Base-by-base conservation (phyloP, 306 rosid species). In the Quercus ilex region DNA sequence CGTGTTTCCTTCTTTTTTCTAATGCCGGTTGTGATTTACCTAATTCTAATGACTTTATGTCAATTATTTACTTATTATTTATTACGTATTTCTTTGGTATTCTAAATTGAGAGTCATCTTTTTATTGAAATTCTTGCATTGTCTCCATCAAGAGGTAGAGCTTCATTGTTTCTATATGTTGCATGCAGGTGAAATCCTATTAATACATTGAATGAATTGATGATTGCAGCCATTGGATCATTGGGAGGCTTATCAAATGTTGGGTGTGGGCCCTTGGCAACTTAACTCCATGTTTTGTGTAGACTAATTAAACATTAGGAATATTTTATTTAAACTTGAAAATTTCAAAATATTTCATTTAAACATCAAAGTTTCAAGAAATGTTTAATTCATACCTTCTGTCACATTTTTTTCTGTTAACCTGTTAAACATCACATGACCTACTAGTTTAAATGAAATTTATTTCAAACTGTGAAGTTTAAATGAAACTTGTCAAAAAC, bases 11-110 rank as follows among this genome's bases (percentile, higher is more conserved):
- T n/a, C 46, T 19, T 64, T 76, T 75, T 33, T 38, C 69, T 28
- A 57, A 21, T 5, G 10, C 7, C 55, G 49, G 75, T 41, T 63
- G 77, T 71, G 55, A 69, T 72, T 49, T 65, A 89, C 89, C 78
- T 82, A 81, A 74, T 65, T 43, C 62, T 31, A 55, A 57, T 83
- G 55, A 81, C 85, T 79, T 74, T 46, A 33, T 43, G 17, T 38
- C 73, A 57, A 56, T 78, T 7, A 21, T 70, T 52, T 77, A 43
- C 0, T 71, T 53, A 13, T 18, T 10, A 6, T 33, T 38, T 12
- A 71, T 55, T 64, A 21, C 23, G 26, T 21, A 76, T 20, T 38
- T 17, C 46, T 41, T 0, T 2, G 3, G 46, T 41, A 7, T 41
- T 41, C 46, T 41, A 41, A 11, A 41, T 8, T 41, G 12, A 8